Evolutionary conservation across 306 rosid species (phyloP).

Genomic region (Vicia villosa): DNA sequence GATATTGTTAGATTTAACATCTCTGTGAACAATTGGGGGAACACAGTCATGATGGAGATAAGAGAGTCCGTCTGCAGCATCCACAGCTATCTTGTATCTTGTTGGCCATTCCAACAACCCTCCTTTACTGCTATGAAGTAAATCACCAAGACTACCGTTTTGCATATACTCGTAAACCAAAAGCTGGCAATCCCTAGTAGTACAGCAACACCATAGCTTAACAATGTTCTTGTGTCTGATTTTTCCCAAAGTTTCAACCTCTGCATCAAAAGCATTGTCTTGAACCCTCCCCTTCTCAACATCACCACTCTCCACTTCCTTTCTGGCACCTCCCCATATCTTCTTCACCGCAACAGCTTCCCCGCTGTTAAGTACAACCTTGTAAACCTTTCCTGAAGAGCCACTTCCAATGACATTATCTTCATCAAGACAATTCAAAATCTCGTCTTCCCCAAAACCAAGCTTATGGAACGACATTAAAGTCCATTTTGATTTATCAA

Average conservation of each 20-base stretch:
- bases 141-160: conserved; percentile 90
- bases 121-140: conserved; percentile 80
- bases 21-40: conserved; percentile 91
- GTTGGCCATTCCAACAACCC: conserved; percentile 91
- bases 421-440: conserved; percentile 81
- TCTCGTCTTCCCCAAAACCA: conserved; percentile 81
- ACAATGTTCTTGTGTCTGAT: conserved; percentile 97
- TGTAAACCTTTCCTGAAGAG: conserved; percentile 88
- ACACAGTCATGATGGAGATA: conserved; percentile 95
- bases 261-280: conserved; percentile 81
- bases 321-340: conserved; percentile 64
- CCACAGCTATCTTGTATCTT: conserved; percentile 80
- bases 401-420: conserved; percentile 90
- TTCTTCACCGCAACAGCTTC: conserved; percentile 87
- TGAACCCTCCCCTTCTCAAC: conserved; percentile 62
- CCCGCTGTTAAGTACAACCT: conserved; percentile 73
- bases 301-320: conserved; percentile 58
- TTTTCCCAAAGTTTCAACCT: conserved; percentile 81
- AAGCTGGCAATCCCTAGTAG: conserved; percentile 77
- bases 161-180: conserved; percentile 98
- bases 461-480: conserved; percentile 91
- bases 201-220: conserved; percentile 91
- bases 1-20: conserved; percentile 88
- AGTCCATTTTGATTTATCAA: conserved; percentile 79
- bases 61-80: conserved; percentile 93